A percentile compares a stretch with the other conserved stretches of the same genome.
These are phyloP conservation scores for Fusarium oxysporum DNA, from an alignment of 2,329 filamentous ascomycete genomes.

Conservation along the genomic window DNA sequence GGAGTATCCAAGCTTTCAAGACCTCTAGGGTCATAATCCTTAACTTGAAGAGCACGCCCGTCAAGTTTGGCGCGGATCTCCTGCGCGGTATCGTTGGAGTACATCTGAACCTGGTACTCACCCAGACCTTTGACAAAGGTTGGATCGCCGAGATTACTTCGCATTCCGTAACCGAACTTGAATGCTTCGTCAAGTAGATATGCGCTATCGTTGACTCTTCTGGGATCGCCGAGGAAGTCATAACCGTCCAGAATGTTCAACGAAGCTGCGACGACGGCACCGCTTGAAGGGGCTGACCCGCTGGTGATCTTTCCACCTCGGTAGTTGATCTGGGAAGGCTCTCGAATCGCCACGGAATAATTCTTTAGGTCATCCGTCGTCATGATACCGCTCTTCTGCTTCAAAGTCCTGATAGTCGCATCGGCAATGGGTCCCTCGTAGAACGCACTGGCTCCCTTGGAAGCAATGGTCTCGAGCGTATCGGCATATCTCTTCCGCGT, in stretches of 20 bases:
- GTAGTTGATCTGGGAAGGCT: constrained; percentile 71
- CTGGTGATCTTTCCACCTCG: constrained; percentile 76
- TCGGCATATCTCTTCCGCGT: constrained; percentile 80
- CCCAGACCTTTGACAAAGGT: constrained; percentile 72
- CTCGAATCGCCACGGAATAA: constrained; percentile 75
- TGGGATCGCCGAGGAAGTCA: constrained; percentile 68
- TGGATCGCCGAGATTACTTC: constrained; percentile 81
- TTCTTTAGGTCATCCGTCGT: constrained; percentile 76
- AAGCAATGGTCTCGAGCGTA: constrained; percentile 77
- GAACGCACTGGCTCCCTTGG: constrained; percentile 73
- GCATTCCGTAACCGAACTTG: constrained; percentile 81
- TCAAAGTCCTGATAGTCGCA: constrained; percentile 74
- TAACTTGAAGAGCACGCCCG: constrained; percentile 54
- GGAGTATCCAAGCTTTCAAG: constrained; percentile 68
- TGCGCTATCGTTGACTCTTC: constrained; percentile 69
- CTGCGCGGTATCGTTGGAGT: constrained; percentile 71
- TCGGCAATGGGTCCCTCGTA: constrained; percentile 77
- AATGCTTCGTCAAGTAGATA: constrained; percentile 88
- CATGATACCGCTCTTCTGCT: constrained; percentile 78
- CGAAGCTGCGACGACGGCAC: constrained; percentile 76
- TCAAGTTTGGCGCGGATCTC: constrained; percentile 61
- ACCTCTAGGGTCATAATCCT: constrained; percentile 59
- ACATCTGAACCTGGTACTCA: constrained; percentile 70
- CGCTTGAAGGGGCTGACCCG: constrained; percentile 78
- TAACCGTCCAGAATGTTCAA: constrained; percentile 83